Percentiles rank a stretch among this genome's conserved stretches.
Conservation (phyloP, 2,329 filamentous ascomycete genomes). For the Fusarium praegraminearum region DNA sequence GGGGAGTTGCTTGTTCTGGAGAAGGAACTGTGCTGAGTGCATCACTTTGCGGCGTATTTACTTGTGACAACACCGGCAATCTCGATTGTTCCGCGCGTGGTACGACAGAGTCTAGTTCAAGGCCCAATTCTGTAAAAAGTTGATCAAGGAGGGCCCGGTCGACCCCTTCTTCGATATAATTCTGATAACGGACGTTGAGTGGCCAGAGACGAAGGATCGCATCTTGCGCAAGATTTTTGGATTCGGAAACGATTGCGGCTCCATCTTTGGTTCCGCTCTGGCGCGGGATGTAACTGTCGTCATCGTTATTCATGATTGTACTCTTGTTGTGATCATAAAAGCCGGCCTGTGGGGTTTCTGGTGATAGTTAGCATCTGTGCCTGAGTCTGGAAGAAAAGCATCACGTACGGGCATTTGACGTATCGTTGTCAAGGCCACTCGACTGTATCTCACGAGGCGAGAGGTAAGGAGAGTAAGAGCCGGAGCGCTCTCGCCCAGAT, state of each 20-base stretch:
- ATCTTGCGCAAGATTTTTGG: slow-evolving; percentile 71
- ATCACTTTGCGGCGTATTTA: neutral
- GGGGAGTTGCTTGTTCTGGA: neutral
- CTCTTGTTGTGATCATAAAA: neutral
- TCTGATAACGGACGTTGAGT: slow-evolving; percentile 77
- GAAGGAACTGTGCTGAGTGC: neutral
- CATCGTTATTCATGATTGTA: neutral
- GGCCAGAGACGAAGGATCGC: slow-evolving; percentile 74
- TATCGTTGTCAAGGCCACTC: slow-evolving; percentile 23
- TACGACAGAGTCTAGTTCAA: slow-evolving; percentile 56
- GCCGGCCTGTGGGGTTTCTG: slow-evolving; percentile 25
- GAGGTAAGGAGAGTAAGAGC: slow-evolving; percentile 65
- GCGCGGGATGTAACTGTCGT: neutral
- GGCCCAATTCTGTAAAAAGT: slow-evolving; percentile 76
- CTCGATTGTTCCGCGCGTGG: slow-evolving; percentile 1
- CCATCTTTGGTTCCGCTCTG: neutral
- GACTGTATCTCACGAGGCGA: slow-evolving; percentile 61
- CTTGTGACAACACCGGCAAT: neutral
- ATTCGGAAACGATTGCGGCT: slow-evolving; percentile 51
- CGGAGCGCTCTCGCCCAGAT: slow-evolving; percentile 58
- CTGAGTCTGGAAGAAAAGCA: neutral
- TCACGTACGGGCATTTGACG: slow-evolving; percentile 26
- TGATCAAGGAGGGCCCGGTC: slow-evolving; percentile 70
- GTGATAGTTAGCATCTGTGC: slow-evolving; percentile 16
- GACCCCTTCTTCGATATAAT: slow-evolving; percentile 80